phyloP scores from a whole-genome alignment of 345 rosid genomes.

The Rhodamnia rubescens region DNA sequence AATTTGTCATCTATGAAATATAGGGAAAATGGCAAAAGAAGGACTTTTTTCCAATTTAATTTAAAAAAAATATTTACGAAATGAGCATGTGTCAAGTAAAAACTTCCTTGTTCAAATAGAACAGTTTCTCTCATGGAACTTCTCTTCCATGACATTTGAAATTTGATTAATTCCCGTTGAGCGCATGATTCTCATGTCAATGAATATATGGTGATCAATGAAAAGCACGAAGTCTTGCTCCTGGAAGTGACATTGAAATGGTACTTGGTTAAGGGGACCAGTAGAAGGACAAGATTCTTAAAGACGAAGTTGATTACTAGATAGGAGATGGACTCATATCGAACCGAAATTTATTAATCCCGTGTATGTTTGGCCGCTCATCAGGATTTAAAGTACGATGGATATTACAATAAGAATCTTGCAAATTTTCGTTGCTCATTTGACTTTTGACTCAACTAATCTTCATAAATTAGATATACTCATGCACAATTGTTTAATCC shows the following conservation, averaged over 20 bases:
- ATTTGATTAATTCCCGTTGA: not conserved
- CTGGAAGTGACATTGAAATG: not conserved
- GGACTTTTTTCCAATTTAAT: too few relatives aligned
- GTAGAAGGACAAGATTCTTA: not conserved
- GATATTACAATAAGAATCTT: not conserved
- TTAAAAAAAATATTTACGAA: too few relatives aligned
- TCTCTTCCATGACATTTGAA: not conserved
- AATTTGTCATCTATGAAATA: too few relatives aligned
- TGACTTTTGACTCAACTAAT: not conserved
- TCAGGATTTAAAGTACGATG: not conserved
- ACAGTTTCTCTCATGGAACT: not conserved
- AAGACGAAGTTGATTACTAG: not conserved
- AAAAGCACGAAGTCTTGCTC: not conserved
- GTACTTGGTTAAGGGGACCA: not conserved
- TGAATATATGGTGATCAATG: not conserved
- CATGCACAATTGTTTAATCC: not conserved
- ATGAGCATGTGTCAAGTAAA: too few relatives aligned
- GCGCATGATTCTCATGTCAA: not conserved
- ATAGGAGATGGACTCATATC: not conserved
- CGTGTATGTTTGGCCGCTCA: not conserved
- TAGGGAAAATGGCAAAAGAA: too few relatives aligned
- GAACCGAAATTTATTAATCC: not conserved
- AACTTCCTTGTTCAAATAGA: not conserved
- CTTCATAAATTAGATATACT: not conserved
- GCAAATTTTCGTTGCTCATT: not conserved